Base-by-base conservation (phyloP, 73 alveolate species). In the Paramecium caudatum region DNA sequence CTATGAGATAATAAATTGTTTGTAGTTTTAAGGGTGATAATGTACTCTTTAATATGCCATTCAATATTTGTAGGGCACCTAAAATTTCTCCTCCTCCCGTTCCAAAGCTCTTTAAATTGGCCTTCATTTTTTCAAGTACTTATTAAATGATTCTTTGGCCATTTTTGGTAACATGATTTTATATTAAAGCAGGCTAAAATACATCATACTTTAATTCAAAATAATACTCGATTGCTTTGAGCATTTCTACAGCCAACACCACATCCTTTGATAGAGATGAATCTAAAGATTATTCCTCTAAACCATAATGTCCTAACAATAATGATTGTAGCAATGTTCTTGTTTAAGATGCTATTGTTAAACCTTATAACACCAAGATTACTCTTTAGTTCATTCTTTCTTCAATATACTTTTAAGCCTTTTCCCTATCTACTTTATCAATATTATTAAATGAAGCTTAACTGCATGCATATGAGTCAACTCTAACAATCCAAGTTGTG, bases 401-500 rank as follows among this genome's bases (percentile, higher is more conserved):
- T 23, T 86, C 93, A 37, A 86, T 78, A 2, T 15, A 43, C 16
- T 19, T 63, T 30, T 62, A 32, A 36, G 93, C 82, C 47, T 63
- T 86, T 62, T 86, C 93, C 46, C 80, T 86, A 41, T 36, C 46
- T n/a, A 70, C 55, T 43, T 63, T 63, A 34, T 86, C 93, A 25
- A 70, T 78, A 39, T 55, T 39, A 45, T 81, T 47, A 13, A 91
- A 68, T 9, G 93, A 68, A 12, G 93, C 43, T 16, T 90, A 33
- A 84, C 91, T 62, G 21, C 83, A 82, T 37, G 90, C 34, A 34
- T 86, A 83, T 9, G 90, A 47, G 13, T 91, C 93, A 88, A 91
- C 88, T 39, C 95, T 50, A 45, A 68, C 55, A 19, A 91, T 47
- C 95, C 95, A 91, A 9, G 83, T 30, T 12, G 93, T 82, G 39